phyloP scores from a whole-genome alignment of 2,329 filamentous ascomycete genomes.

The Zarea fungicola region DNA sequence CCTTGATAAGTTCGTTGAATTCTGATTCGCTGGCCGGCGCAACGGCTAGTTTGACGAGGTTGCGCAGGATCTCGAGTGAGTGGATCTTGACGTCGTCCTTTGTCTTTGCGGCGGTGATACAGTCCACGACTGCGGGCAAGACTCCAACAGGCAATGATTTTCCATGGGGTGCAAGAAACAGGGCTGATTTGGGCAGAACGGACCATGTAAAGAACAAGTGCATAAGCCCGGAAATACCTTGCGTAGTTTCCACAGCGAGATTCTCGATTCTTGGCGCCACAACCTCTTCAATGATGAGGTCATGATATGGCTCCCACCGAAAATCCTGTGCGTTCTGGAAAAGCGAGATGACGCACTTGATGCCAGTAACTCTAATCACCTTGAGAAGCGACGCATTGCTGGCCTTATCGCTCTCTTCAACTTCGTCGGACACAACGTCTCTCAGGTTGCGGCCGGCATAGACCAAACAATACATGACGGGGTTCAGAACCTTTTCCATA shows the following conservation, averaged over 20 bases:
- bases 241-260: slow-evolving; percentile 78
- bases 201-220: slow-evolving; percentile 80
- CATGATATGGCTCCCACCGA: slow-evolving; percentile 67
- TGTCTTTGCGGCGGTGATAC: slow-evolving; percentile 64
- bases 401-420: slow-evolving; percentile 34
- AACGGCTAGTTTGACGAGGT: slow-evolving; percentile 57
- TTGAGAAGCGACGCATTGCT: slow-evolving; percentile 56
- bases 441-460: slow-evolving; percentile 58
- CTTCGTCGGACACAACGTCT: slow-evolving; percentile 31
- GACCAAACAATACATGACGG: slow-evolving; percentile 76
- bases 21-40: slow-evolving; percentile 51
- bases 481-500: slow-evolving; percentile 63
- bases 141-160: slow-evolving; percentile 51
- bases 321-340: slow-evolving; percentile 68
- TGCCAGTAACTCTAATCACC: slow-evolving; percentile 62
- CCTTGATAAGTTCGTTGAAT: slow-evolving; percentile 50
- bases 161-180: slow-evolving; percentile 53
- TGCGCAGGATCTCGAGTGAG: slow-evolving; percentile 69
- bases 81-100: slow-evolving; percentile 86
- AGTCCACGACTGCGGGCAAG: slow-evolving; percentile 67
- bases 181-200: slow-evolving; percentile 56
- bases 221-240: slow-evolving; percentile 79
- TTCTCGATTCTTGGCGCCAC: slow-evolving; percentile 72
- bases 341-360: slow-evolving; percentile 76
- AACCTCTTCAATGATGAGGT: slow-evolving; percentile 66